These are phyloP conservation scores for Xylaria sp. DNA, from an alignment of 2,329 filamentous ascomycete species.

Conservation along the genomic window DNA sequence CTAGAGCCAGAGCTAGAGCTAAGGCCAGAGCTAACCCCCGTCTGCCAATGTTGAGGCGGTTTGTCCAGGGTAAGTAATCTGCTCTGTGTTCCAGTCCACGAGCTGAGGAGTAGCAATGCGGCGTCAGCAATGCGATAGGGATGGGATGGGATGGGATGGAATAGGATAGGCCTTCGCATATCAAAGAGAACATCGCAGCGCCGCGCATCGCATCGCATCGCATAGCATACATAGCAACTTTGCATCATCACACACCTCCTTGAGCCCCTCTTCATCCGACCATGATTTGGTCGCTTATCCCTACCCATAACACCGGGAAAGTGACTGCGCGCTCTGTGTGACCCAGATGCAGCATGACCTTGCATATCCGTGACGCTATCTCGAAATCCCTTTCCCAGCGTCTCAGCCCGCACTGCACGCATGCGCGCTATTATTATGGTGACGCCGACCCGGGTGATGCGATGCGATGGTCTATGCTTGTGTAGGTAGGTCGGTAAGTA, in stretches of 20 bases:
- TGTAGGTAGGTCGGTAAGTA: too few species aligned
- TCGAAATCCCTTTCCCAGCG: constrained; percentile 37
- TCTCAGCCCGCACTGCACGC: constrained; percentile 27
- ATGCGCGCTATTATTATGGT: not conserved
- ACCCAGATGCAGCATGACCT: constrained; percentile 43
- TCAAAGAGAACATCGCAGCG: not conserved
- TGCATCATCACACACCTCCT: constrained; percentile 33
- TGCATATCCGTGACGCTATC: constrained; percentile 43
- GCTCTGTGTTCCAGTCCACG: too few species aligned
- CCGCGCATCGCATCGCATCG: not conserved
- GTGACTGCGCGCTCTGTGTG: constrained; percentile 41
- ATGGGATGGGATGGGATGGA: too few species aligned
- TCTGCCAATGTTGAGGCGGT: too few species aligned
- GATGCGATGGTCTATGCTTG: not conserved
- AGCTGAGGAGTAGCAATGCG: too few species aligned
- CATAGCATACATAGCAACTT: not conserved
- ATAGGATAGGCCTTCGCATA: not conserved
- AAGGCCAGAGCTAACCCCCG: too few species aligned
- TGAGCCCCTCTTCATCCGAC: constrained; percentile 39
- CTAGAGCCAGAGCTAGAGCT: too few species aligned
- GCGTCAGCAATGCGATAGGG: not conserved
- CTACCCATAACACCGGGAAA: constrained; percentile 47
- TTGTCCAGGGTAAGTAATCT: too few species aligned
- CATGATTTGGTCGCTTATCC: constrained; percentile 42
- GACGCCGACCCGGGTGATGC: constrained; percentile 2